These are phyloP conservation scores for Fusarium nanum DNA, from an alignment of 2,329 filamentous ascomycete species.

Conservation along the genomic window DNA sequence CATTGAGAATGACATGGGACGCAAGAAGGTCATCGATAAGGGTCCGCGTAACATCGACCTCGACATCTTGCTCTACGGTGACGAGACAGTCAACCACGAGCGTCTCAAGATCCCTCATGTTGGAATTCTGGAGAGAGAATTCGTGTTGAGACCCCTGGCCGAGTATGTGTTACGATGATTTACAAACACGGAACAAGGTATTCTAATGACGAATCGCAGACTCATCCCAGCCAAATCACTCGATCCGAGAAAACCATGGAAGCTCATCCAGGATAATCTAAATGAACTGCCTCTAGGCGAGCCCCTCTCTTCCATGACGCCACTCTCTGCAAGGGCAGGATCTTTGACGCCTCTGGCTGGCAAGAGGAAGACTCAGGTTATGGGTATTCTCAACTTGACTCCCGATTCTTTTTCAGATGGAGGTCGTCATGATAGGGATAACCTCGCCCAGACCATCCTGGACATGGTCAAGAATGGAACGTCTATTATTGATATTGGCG, in stretches of 20 bases:
- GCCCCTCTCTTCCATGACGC: slow-evolving; percentile 69
- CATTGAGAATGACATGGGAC: slow-evolving; percentile 83
- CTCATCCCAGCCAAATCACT: slow-evolving; percentile 67
- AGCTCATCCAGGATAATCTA: slow-evolving; percentile 69
- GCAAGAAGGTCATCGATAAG: slow-evolving; percentile 89
- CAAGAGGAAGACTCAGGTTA: slow-evolving; percentile 77
- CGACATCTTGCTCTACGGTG: slow-evolving; percentile 87
- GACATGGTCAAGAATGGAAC: slow-evolving; percentile 76
- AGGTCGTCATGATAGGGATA: slow-evolving; percentile 67
- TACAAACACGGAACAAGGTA: background rate
- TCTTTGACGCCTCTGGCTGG: slow-evolving; percentile 69
- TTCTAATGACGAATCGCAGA: slow-evolving; percentile 49
- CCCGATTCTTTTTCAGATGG: slow-evolving; percentile 98
- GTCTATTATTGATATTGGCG: slow-evolving; percentile 90
- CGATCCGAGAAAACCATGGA: slow-evolving; percentile 67
- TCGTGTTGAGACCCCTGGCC: slow-evolving; percentile 87
- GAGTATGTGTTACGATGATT: slow-evolving; percentile 64
- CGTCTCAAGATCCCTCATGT: slow-evolving; percentile 87
- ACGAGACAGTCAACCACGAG: slow-evolving; percentile 72
- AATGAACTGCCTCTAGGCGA: slow-evolving; percentile 65
- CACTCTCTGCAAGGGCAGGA: slow-evolving; percentile 59
- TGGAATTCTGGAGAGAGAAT: slow-evolving; percentile 89
- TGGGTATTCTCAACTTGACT: slow-evolving; percentile 95
- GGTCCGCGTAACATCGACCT: slow-evolving; percentile 95
- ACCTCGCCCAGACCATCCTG: slow-evolving; percentile 69